Evolutionary conservation across 2,329 filamentous ascomycete species (phyloP).

Genomic region (Cladosporium halotolerans): DNA sequence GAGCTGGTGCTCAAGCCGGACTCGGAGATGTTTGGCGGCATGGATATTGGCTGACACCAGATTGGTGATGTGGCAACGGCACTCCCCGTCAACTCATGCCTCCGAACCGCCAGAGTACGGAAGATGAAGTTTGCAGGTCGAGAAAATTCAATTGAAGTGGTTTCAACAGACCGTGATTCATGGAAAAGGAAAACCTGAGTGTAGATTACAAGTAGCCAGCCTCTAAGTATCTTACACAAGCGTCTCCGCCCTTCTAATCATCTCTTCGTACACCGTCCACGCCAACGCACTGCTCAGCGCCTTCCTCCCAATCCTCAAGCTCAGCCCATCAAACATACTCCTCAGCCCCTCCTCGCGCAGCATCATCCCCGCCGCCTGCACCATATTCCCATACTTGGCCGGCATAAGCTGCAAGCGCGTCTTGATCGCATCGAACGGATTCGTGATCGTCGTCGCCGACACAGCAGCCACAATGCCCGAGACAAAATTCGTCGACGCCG

Average conservation of each 20-base stretch:
- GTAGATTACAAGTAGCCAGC: slow-evolving; percentile 5
- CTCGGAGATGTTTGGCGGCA: slow-evolving; percentile 4
- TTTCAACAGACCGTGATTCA: too few species aligned
- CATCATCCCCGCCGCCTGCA: slow-evolving; percentile 71
- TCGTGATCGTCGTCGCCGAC: slow-evolving; percentile 80
- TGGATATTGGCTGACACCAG: slow-evolving; percentile 1
- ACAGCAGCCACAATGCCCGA: slow-evolving; percentile 77
- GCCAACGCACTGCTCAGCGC: slow-evolving; percentile 89
- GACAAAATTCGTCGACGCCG: slow-evolving; percentile 72
- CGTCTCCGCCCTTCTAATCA: slow-evolving; percentile 66
- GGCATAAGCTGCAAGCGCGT: slow-evolving; percentile 91
- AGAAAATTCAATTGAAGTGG: too few species aligned
- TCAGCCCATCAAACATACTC: slow-evolving; percentile 79
- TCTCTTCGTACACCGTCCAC: slow-evolving; percentile 94
- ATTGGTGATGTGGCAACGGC: too few species aligned
- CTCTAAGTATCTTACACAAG: slow-evolving; percentile 16
- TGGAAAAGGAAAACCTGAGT: background rate
- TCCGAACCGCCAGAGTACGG: too few species aligned
- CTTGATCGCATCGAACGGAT: slow-evolving; percentile 95
- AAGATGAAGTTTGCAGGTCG: too few species aligned
- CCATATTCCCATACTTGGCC: slow-evolving; percentile 71
- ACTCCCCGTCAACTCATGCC: too few species aligned
- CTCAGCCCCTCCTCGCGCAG: slow-evolving; percentile 71
- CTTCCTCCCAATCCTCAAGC: slow-evolving; percentile 81
- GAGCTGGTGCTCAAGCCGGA: slow-evolving; percentile 5